These are phyloP conservation scores for Falciphora oryzae DNA, from an alignment of 2,329 filamentous ascomycete species.

Conservation along the genomic window DNA sequence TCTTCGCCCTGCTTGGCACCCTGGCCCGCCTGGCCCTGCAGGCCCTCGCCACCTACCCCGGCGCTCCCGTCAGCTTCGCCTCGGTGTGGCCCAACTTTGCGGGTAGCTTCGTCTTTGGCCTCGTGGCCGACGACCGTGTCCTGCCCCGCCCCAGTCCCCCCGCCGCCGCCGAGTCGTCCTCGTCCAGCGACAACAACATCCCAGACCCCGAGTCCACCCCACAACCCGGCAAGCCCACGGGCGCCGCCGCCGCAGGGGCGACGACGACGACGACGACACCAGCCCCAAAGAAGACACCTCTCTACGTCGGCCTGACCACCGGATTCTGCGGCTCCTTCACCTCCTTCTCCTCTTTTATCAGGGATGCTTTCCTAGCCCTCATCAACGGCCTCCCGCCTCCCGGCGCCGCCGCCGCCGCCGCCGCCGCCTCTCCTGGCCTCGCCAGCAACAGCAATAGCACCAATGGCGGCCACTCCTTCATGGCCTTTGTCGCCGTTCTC, in stretches of 20 bases:
- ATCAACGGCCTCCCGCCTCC: slow-evolving; percentile 63
- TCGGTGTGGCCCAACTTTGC: slow-evolving; percentile 85
- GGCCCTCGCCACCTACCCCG: slow-evolving; percentile 72
- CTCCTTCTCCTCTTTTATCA: slow-evolving; percentile 63
- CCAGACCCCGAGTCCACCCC: not conserved
- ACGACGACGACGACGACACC: slow-evolving; percentile 54
- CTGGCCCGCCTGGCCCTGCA: slow-evolving; percentile 76
- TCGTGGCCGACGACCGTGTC: slow-evolving; percentile 42
- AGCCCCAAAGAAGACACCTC: slow-evolving; percentile 72
- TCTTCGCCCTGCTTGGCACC: slow-evolving; percentile 82
- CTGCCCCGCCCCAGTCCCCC: slow-evolving; percentile 19
- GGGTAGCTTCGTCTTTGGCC: slow-evolving; percentile 79
- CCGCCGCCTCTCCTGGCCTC: slow-evolving; percentile 37
- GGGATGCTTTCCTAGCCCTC: slow-evolving; percentile 63
- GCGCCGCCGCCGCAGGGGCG: slow-evolving; percentile 30
- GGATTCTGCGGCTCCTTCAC: slow-evolving; percentile 70
- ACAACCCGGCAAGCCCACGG: not conserved
- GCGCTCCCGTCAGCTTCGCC: slow-evolving; percentile 66
- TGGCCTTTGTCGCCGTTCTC: slow-evolving; percentile 72
- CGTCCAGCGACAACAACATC: not conserved
- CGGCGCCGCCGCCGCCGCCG: slow-evolving; percentile 28
- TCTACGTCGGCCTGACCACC: slow-evolving; percentile 65
- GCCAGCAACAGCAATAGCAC: not conserved
- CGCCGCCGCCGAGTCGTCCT: not conserved
- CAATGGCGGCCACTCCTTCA: slow-evolving; percentile 73